Conservation (phyloP, 805 yeast genomes). For the Tetrapisispora taiwanensis region DNA sequence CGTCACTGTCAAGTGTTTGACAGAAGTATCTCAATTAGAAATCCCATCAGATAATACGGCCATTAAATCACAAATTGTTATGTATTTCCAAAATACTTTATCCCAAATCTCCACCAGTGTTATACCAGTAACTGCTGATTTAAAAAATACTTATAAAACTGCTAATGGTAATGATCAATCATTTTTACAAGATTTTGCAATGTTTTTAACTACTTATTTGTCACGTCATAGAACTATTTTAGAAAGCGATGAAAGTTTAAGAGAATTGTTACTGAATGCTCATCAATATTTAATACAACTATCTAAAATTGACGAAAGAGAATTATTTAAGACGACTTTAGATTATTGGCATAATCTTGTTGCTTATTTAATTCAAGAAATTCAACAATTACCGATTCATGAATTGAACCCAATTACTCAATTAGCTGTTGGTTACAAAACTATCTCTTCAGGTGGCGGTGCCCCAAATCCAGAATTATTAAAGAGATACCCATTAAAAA, state of each 20-base stretch:
- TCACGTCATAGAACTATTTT: slow-evolving; percentile 58
- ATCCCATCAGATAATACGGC: slow-evolving; percentile 41
- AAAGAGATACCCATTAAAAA: slow-evolving; percentile 73
- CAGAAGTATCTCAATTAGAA: slow-evolving; percentile 71
- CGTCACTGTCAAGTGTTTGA: slow-evolving; percentile 79
- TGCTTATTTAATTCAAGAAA: slow-evolving; percentile 71
- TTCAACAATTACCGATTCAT: slow-evolving; percentile 63
- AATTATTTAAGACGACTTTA: slow-evolving; percentile 85
- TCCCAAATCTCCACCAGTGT: slow-evolving; percentile 52
- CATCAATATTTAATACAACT: slow-evolving; percentile 76
- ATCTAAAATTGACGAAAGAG: slow-evolving; percentile 89
- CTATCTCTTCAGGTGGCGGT: slow-evolving; percentile 48
- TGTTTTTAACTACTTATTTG: slow-evolving; percentile 80
- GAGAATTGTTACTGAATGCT: slow-evolving; percentile 55
- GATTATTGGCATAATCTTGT: slow-evolving; percentile 92
- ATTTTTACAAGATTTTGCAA: slow-evolving; percentile 87
- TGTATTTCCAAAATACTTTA: slow-evolving; percentile 64
- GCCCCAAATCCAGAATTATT: slow-evolving; percentile 78
- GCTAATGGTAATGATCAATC: slow-evolving; percentile 84
- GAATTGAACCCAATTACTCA: slow-evolving; percentile 73
- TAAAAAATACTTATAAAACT: slow-evolving; percentile 57
- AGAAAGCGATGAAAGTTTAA: slow-evolving; percentile 45
- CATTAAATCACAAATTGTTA: slow-evolving; percentile 41
- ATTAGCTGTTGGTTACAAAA: slow-evolving; percentile 35
- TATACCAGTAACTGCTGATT: slow-evolving; percentile 63